Evolutionary conservation across 192 early-diverging fungal genomes (phyloP).

Genomic region (Lobosporangium transversale): DNA sequence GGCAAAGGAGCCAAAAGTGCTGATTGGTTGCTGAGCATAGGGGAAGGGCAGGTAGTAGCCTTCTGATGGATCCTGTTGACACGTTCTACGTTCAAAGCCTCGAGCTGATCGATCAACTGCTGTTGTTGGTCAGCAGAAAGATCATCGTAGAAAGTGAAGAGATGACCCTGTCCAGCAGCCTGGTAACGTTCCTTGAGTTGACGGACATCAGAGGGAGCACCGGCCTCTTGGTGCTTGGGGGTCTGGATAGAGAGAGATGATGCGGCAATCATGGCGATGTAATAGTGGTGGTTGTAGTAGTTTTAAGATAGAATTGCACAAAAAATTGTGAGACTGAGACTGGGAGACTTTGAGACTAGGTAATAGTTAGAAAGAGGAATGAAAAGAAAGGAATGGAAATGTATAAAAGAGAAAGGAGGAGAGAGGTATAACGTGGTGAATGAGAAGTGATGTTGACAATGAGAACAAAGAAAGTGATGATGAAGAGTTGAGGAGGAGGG

Average conservation of each 20-base stretch:
- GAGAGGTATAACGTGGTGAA: background rate
- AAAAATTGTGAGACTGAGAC: no score
- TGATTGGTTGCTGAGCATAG: conserved; percentile 48
- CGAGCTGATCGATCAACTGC: conserved; percentile 73
- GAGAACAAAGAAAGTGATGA: no score
- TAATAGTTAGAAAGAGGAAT: no score
- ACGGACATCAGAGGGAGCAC: conserved; percentile 16
- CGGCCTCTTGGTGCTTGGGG: conserved; percentile 24
- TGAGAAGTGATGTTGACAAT: no score
- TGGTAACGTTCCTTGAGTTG: conserved; percentile 70
- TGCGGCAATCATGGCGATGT: conserved; percentile 23
- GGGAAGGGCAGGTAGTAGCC: conserved; percentile 67
- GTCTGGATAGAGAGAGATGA: conserved; percentile 47
- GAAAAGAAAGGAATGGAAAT: background rate
- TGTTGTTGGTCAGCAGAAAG: conserved; percentile 69
- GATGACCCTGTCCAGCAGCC: conserved; percentile 85
- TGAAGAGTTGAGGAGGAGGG: background rate
- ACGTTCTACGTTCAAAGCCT: conserved; percentile 78
- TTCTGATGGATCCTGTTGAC: conserved; percentile 86
- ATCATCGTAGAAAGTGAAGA: conserved; percentile 83
- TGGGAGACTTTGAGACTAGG: no score
- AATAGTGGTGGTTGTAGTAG: background rate
- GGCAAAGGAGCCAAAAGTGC: conserved; percentile 80
- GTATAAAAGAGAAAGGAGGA: background rate
- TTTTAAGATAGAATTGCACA: background rate